A percentile compares a stretch with the other conserved stretches of the same genome.
Conservation (phyloP, 2,329 filamentous ascomycete species). For the Teratosphaeria pseudoeucalypti region DNA sequence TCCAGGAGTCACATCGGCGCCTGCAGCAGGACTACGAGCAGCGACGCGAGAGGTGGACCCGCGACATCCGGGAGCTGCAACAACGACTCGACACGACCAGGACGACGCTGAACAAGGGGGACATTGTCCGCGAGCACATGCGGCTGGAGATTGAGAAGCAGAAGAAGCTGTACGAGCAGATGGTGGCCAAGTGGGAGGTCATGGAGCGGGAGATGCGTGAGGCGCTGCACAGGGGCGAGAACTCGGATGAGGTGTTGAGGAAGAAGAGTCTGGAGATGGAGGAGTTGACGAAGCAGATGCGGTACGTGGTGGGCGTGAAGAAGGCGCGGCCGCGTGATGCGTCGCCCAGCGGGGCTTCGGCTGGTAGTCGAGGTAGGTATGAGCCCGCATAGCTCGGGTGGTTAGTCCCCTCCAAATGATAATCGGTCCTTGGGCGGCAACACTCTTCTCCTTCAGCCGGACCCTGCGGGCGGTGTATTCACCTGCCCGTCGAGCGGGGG, state of each 20-base stretch:
- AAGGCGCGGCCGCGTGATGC: conserved; percentile 17
- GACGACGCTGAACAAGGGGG: conserved; percentile 46
- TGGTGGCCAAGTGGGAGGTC: conserved; percentile 49
- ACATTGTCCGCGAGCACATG: conserved; percentile 63
- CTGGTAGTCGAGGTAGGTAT: neutral
- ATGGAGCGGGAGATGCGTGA: conserved; percentile 53
- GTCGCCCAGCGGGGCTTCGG: neutral
- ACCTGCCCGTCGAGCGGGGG: neutral
- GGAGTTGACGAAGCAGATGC: conserved; percentile 52
- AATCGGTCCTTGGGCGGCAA: neutral
- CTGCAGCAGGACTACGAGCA: conserved; percentile 55
- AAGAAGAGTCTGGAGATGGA: conserved; percentile 53
- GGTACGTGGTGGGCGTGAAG: conserved; percentile 62
- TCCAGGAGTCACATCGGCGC: conserved; percentile 62
- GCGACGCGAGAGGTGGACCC: conserved; percentile 28
- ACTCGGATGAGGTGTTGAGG: conserved; percentile 46
- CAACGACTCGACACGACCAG: conserved; percentile 46
- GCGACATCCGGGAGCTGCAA: conserved; percentile 46
- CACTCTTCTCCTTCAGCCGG: neutral
- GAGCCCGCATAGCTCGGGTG: neutral
- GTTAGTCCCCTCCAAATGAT: neutral
- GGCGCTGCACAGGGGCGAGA: conserved; percentile 48
- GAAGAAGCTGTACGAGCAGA: conserved; percentile 50
- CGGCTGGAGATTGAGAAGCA: conserved; percentile 56
- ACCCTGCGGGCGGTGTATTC: neutral